phyloP scores from a whole-genome alignment of 164 flowering plant species.

The Aristolochia contorta region DNA sequence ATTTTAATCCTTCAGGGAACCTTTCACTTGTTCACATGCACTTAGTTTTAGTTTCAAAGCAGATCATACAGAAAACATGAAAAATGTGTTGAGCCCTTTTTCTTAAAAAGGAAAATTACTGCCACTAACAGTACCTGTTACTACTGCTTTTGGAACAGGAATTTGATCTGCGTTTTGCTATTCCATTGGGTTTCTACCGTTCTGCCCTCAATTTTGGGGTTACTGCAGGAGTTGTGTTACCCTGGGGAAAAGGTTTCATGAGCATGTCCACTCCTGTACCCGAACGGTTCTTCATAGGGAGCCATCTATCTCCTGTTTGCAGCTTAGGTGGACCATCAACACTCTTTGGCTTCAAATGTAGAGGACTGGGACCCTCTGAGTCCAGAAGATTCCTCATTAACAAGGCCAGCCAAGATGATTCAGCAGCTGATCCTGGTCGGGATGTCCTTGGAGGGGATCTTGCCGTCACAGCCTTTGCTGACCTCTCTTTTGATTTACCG shows the following conservation, averaged over 20 bases:
- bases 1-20: no score
- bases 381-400: constrained; percentile 40
- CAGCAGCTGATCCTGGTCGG: constrained; percentile 29
- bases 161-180: constrained; percentile 75
- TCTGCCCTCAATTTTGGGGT: constrained; percentile 82
- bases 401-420: constrained; percentile 25
- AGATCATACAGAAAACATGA: no score
- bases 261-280: constrained; percentile 47
- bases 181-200: constrained; percentile 67
- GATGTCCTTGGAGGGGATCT: constrained; percentile 87
- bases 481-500: constrained; percentile 84
- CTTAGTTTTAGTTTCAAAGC: no score
- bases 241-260: constrained; percentile 75
- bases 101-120: neutral
- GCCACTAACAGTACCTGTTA: neutral
- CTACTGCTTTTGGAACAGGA: constrained; percentile 41
- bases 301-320: constrained; percentile 78
- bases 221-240: constrained; percentile 62
- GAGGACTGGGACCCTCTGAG: constrained; percentile 81
- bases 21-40: no score
- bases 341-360: constrained; percentile 63
- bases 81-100: no score
- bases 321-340: constrained; percentile 65
- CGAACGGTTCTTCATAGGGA: constrained; percentile 86
- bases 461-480: constrained; percentile 83